Percentiles rank a stretch among this genome's conserved stretches.
Conservation (phyloP, 2,329 filamentous ascomycete species). For the Beauveria sp. region DNA sequence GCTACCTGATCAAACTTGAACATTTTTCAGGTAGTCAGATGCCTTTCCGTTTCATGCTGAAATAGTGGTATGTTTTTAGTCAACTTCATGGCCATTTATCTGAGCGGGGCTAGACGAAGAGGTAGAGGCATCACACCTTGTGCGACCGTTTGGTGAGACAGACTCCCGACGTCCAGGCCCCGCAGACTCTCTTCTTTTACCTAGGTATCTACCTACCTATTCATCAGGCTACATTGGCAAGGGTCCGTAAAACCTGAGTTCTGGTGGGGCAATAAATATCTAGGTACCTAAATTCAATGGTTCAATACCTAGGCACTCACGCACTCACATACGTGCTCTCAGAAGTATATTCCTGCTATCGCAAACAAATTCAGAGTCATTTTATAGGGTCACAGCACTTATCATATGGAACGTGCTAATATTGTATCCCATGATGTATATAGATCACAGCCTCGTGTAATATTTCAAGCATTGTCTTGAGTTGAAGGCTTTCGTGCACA, state of each 20-base stretch:
- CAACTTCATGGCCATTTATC: not conserved
- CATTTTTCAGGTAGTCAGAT: conserved; percentile 25
- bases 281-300: too few relatives aligned
- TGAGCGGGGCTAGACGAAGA: not conserved
- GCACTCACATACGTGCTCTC: too few relatives aligned
- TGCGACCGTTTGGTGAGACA: conserved; percentile 3
- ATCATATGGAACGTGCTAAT: not conserved
- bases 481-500: not conserved
- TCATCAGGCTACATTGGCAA: not conserved
- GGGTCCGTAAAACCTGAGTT: not conserved
- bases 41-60: not conserved
- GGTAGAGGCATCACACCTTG: not conserved
- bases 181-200: not conserved
- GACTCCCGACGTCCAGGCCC: not conserved
- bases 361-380: too few relatives aligned
- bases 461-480: not conserved
- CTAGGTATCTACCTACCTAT: too few relatives aligned
- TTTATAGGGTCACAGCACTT: too few relatives aligned
- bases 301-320: too few relatives aligned
- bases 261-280: too few relatives aligned
- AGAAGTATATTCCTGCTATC: too few relatives aligned
- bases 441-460: not conserved
- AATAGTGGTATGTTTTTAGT: not conserved
- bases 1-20: conserved; percentile 50
- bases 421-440: not conserved